Conservation (phyloP, 768 basidiomycete genomes). For the Boletus pseudo-olivaceus region DNA sequence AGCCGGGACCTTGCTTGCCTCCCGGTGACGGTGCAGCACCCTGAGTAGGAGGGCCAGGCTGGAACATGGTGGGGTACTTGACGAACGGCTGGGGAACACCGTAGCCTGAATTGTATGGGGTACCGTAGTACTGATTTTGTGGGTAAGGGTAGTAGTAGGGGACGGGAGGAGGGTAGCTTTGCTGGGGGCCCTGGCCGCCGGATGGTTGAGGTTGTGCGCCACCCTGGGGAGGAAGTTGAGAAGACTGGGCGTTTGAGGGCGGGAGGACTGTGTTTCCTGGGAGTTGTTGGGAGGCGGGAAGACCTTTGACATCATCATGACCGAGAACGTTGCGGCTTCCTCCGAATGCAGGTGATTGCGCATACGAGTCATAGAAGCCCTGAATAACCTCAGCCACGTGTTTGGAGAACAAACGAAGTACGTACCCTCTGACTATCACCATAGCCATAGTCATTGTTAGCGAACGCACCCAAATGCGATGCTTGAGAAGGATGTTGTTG, state of each 20-base stretch:
- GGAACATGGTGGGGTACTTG: slow-evolving; percentile 77
- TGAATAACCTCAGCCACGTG: slow-evolving; percentile 29
- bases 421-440: slow-evolving; percentile 63
- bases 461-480: slow-evolving; percentile 52
- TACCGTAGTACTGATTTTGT: slow-evolving; percentile 73
- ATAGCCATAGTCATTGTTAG: slow-evolving; percentile 65
- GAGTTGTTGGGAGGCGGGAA: slow-evolving; percentile 58
- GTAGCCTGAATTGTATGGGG: slow-evolving; percentile 60
- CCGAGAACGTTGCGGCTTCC: slow-evolving; percentile 56
- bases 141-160: slow-evolving; percentile 66
- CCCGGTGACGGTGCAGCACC: slow-evolving; percentile 62
- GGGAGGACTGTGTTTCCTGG: slow-evolving; percentile 48
- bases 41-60: slow-evolving; percentile 66
- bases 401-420: slow-evolving; percentile 5
- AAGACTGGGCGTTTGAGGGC: slow-evolving; percentile 49
- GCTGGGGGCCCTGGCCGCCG: slow-evolving; percentile 62
- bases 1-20: slow-evolving; percentile 59
- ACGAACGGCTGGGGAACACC: slow-evolving; percentile 64
- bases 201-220: slow-evolving; percentile 54
- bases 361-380: slow-evolving; percentile 78
- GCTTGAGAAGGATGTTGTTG: slow-evolving; percentile 54
- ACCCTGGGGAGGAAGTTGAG: slow-evolving; percentile 49
- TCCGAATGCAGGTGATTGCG: slow-evolving; percentile 60
- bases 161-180: slow-evolving; percentile 59
- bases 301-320: slow-evolving; percentile 75